These are phyloP conservation scores for Piper longum DNA, from an alignment of 164 flowering plant genomes.

Conservation along the genomic window DNA sequence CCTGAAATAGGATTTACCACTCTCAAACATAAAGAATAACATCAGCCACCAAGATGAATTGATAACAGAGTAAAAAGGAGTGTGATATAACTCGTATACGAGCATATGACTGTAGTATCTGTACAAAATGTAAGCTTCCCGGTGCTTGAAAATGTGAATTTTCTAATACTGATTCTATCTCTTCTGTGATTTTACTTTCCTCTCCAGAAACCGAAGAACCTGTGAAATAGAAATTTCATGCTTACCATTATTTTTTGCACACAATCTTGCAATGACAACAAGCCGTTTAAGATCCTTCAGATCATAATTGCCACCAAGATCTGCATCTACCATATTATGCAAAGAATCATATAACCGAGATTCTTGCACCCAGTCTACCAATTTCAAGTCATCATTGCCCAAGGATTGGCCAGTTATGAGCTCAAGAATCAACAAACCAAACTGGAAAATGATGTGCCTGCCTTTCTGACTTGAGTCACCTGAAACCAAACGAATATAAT, in stretches of 20 bases:
- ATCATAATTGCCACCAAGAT: conserved; percentile 53
- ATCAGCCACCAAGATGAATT: too few species aligned
- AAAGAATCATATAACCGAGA: conserved; percentile 29
- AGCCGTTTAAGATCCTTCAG: conserved; percentile 45
- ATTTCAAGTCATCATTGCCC: conserved; percentile 37
- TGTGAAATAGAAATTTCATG: conserved; percentile 36
- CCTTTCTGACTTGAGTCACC: conserved; percentile 27
- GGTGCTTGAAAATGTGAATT: not conserved
- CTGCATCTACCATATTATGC: conserved; percentile 71
- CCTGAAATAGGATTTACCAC: too few species aligned
- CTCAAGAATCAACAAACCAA: conserved; percentile 68
- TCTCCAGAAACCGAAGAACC: conserved; percentile 52
- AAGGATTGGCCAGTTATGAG: conserved; percentile 77
- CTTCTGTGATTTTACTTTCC: conserved; percentile 20
- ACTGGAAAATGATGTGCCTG: conserved; percentile 43
- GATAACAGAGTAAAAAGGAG: too few species aligned
- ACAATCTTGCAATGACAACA: conserved; percentile 53
- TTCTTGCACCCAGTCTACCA: conserved; percentile 61
- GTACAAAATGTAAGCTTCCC: not conserved
- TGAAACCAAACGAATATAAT: conserved; percentile 7
- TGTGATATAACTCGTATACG: too few species aligned
- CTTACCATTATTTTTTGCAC: conserved; percentile 36
- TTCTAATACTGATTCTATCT: not conserved
- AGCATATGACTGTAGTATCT: too few species aligned
- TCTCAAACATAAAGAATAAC: too few species aligned